Base-by-base conservation (phyloP, 768 basidiomycete species). In the Lactarius hengduanensis region DNA sequence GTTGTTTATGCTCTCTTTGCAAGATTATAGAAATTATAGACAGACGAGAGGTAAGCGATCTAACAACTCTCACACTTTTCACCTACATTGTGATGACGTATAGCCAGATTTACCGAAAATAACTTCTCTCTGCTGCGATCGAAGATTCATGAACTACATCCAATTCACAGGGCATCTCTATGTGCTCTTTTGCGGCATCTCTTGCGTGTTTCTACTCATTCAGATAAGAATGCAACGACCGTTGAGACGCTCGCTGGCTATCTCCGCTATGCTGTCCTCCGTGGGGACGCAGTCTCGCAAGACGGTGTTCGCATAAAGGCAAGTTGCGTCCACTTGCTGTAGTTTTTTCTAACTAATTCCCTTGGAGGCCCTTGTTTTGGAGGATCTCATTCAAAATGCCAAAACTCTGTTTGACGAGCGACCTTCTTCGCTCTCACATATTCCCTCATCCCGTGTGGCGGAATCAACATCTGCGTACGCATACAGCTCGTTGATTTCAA, bases 381-480 rank as follows among this genome's bases (percentile, higher is more conserved):
- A 45, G 43, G 43, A 45, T 10, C 43, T 45, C 20, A 47, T 47
- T 20, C n/a, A 5, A 47, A 22, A 47, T 47, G 45, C 1, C 2
- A 0, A 47, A 9, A 47, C 4, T 1, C 45, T 22, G 8, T 47
- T 47, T 47, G 45, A 38, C 4, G 45, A 47, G 10, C 45, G 0
- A 0, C 10, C n/a, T 22, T 22, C 45, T 10, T 0, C 41, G 41
- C 6, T 0, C 6, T 15, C 6, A 1, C 16, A 0, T 0, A 15
- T 18, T 3, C 41, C 41, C 16, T 18, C 41, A 41, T 15, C 16
- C 2, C 1, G 15, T 41, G 6, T 41, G 41, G 41, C 41, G 2
- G 41, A 41, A 6, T 1, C 16, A 41, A 41, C 6, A 7, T 41
- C 41, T 5, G 0, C n/a, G n/a, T 22, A 3, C n/a, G n/a, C 45